phyloP scores from a whole-genome alignment of 331 rosid species.

The Ulmus americana region DNA sequence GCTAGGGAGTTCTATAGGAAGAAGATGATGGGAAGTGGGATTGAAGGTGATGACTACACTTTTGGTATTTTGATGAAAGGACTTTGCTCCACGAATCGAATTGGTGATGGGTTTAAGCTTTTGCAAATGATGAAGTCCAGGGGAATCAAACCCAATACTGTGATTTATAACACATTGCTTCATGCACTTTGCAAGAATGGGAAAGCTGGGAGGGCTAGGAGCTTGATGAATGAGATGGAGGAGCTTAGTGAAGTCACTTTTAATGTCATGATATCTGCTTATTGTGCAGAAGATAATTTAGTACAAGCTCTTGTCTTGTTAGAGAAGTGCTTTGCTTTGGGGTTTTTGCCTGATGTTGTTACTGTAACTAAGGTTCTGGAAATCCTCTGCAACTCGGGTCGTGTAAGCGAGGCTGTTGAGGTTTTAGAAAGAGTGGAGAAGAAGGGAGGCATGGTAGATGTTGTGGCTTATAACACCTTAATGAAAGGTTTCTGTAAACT shows the following conservation, averaged over 20 bases:
- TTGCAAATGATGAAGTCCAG: slow-evolving; percentile 56
- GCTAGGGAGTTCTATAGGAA: slow-evolving; percentile 70
- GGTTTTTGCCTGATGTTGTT: slow-evolving; percentile 59
- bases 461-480: slow-evolving; percentile 66
- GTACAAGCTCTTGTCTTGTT: slow-evolving; percentile 64
- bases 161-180: slow-evolving; percentile 62
- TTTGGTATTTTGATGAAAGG: slow-evolving; percentile 77
- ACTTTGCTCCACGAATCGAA: slow-evolving; percentile 56
- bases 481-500: slow-evolving; percentile 47
- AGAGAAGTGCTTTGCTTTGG: slow-evolving; percentile 54
- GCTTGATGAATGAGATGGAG: slow-evolving; percentile 65
- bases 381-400: slow-evolving; percentile 46
- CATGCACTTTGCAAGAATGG: slow-evolving; percentile 73
- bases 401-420: slow-evolving; percentile 51
- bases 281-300: slow-evolving; percentile 54
- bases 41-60: slow-evolving; percentile 60
- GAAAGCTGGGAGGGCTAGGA: slow-evolving; percentile 68
- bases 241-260: slow-evolving; percentile 55
- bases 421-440: slow-evolving; percentile 57
- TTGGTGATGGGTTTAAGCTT: slow-evolving; percentile 66
- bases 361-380: slow-evolving; percentile 54
- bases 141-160: slow-evolving; percentile 47
- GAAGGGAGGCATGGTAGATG: slow-evolving; percentile 53
- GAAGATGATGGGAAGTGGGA: slow-evolving; percentile 56
- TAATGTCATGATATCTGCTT: slow-evolving; percentile 53